Base-by-base conservation (phyloP, 163 green algal species). In the Chloromonas sp. region DNA sequence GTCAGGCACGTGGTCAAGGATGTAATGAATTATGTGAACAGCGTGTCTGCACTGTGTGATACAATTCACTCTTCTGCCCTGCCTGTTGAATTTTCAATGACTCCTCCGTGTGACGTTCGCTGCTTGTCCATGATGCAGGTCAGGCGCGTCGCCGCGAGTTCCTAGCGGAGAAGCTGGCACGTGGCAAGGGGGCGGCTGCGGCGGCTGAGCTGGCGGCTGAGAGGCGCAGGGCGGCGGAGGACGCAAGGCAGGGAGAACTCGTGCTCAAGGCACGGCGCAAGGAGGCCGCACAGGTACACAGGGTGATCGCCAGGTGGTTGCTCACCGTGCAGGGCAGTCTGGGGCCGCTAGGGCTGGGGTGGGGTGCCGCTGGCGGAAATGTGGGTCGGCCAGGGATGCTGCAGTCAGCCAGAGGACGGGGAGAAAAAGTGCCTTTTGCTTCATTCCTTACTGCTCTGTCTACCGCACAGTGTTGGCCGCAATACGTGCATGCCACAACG, bases 131-230 rank as follows among this genome's bases (percentile, higher is more conserved):
- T 82, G 78, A 82, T 82, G 36, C 85, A 91, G 90, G 90, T 14
- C 85, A 90, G 61, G 74, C 79, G 2, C 86, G 92, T 1, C 89
- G 90, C 61, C 83, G 62, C 1, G 85, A 92, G 84, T 82, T 79
- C 0, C 87, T 92, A 11, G 87, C 89, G 3, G 89, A 90, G 60
- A 88, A 92, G 78, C 89, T 90, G 70, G 87, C 89, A 61, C 89
- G 89, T 58, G 81, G 89, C 70, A 85, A 87, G 2, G 88, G 87
- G 71, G 83, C 85, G 60, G 87, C 90, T 58, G 86, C 88, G 0
- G 88, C 87, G 14, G 81, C 89, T 58, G 86, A 91, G 70, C 89
- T 91, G 81, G 91, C 90, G 15, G 83, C 85, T 14, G 86, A 91
- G 83, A 81, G 91, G 74, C 82, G 88, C 36, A 78, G 82, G 83